Percentiles rank a stretch among this genome's conserved stretches.
phyloP scores from a whole-genome alignment of 495 filamentous ascomycete genomes.

The Aspergillus olivimuriae region DNA sequence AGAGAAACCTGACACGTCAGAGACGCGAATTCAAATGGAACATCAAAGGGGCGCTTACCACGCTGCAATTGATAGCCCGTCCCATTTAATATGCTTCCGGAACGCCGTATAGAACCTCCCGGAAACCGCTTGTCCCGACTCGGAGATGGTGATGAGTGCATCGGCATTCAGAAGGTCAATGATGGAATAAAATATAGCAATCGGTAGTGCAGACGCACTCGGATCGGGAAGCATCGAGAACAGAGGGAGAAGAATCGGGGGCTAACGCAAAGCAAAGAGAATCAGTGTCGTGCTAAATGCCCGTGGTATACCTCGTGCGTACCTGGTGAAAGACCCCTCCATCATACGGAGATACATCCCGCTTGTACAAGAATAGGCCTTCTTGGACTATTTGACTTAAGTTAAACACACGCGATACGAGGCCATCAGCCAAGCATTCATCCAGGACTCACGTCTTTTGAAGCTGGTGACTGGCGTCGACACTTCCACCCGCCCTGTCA shows the following conservation, averaged over 20 bases:
- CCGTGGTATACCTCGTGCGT: conserved; percentile 5
- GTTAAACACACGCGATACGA: too few species aligned
- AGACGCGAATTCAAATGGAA: background rate
- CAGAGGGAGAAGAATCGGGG: conserved; percentile 82
- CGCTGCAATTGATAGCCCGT: conserved; percentile 69
- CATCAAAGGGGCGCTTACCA: conserved; percentile 44
- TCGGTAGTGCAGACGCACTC: conserved; percentile 57
- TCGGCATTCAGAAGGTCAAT: conserved; percentile 79
- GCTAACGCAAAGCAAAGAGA: conserved; percentile 36
- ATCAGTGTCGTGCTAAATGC: background rate
- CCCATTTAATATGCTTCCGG: conserved; percentile 72
- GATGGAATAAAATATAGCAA: conserved; percentile 71
- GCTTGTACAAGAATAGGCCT: conserved; percentile 90
- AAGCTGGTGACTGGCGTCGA: conserved; percentile 97
- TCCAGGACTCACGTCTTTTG: conserved; percentile 69
- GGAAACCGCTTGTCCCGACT: conserved; percentile 68
- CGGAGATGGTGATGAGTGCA: conserved; percentile 76
- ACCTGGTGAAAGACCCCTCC: conserved; percentile 96
- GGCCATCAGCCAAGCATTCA: background rate
- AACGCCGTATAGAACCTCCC: conserved; percentile 70
- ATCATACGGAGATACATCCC: conserved; percentile 95
- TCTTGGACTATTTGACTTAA: conserved; percentile 72
- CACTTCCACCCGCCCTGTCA: conserved; percentile 89
- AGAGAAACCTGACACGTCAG: conserved; percentile 60
- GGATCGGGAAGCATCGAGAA: conserved; percentile 79